Evolutionary conservation across 2,329 filamentous ascomycete species (phyloP).

Genomic region (Neoscytalidium dimidiatum): DNA sequence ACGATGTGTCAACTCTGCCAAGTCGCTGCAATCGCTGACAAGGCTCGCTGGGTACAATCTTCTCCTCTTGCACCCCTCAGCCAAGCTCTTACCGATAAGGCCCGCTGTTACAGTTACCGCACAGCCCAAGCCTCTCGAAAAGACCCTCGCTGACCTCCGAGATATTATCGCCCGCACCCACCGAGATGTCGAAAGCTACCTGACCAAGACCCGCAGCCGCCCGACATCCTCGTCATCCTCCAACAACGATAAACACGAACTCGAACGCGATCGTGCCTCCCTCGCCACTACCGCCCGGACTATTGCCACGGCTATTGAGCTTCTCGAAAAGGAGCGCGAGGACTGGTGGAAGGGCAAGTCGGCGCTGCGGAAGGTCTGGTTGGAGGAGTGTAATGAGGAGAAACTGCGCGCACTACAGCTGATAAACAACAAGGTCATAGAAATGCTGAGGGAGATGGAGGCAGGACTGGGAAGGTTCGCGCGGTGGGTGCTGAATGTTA

Average conservation of each 20-base stretch:
- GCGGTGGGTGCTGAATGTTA: neutral
- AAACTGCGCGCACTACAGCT: constrained; percentile 1
- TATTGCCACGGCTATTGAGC: neutral
- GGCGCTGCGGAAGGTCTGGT: neutral
- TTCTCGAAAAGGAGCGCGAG: constrained; percentile 2
- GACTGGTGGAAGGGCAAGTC: constrained; percentile 17
- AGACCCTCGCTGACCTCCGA: neutral
- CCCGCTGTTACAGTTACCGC: neutral
- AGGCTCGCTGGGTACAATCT: constrained; percentile 17
- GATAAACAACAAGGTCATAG: neutral
- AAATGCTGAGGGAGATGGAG: constrained; percentile 17
- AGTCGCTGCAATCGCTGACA: neutral
- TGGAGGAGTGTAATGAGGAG: neutral
- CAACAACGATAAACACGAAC: neutral
- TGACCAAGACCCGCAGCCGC: too few species aligned
- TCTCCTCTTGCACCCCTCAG: neutral
- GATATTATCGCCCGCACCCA: neutral
- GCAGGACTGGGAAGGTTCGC: constrained; percentile 10
- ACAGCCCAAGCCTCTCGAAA: constrained; percentile 18
- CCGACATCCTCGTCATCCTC: neutral
- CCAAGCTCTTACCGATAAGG: neutral
- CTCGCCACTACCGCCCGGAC: neutral
- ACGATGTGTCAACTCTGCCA: constrained; percentile 19
- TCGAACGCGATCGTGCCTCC: neutral
- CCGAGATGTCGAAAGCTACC: neutral